Evolutionary conservation across 1,284 basidiomycete genomes (phyloP), one percentile per base, ranked within the genome.

Genomic region (Marasmius oreades): DNA sequence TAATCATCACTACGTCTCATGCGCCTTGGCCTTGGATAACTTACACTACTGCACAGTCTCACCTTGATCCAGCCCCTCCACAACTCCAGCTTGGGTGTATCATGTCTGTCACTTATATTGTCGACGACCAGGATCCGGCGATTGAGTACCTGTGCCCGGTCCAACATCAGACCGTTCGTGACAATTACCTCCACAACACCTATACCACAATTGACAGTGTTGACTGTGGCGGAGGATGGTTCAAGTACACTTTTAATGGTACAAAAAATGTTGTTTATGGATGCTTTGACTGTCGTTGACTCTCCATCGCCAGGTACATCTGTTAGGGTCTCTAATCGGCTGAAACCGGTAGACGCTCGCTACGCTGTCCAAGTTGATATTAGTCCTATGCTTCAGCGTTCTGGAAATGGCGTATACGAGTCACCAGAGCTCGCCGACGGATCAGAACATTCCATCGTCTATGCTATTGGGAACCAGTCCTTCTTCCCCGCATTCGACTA

Each of bases 231-330:
- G 60, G 66, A 24, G 73, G 70, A 34, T 75, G 73, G 73, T 75
- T 75, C 58, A 59, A 67, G 51, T 69, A 73, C 51, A 61, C 62
- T 18, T 75, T 74, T 60, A 65, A 68, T 52, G 74, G 73, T 74
- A 53, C 18, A 63, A 51, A 11, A 18, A 23, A n/a, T n/a, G 23
- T 5, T 31, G 12, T 22, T 53, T 47, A 22, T 8, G 6, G 16
- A 22, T 44, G 14, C 7, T 8, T 44, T 3, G 11, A 12, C 7
- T 28, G 36, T n/a, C 16, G 26, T 37, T 37, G 36, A 39, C 42
- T 18, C n/a, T n/a, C n/a, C n/a, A 6, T 26, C 36, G 26, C 28
- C 24, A 73, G 26, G 70, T 65, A 14, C 66, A 65, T 23, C 64
- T 69, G 43, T 64, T 66, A 36, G 61, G 70, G 52, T 61, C 58